A percentile compares a stretch with the other conserved stretches of the same genome.
phyloP scores from a whole-genome alignment of 1,139 yeast genomes.

The Saccharomyces hybrid region DNA sequence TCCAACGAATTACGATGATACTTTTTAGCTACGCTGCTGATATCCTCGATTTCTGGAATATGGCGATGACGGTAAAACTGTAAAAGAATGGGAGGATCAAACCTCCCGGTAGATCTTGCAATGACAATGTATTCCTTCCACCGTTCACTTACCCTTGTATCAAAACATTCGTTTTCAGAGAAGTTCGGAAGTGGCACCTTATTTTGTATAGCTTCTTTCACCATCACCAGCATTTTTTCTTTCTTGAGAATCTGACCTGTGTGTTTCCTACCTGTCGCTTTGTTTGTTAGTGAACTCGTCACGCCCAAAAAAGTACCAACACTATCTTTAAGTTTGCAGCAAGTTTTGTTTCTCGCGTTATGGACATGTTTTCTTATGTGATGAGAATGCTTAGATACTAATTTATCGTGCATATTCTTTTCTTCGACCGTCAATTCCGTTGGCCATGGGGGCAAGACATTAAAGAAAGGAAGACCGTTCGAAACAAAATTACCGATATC shows the following conservation, averaged over 20 bases:
- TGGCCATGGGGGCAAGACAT: background rate
- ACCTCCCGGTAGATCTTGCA: constrained; percentile 48
- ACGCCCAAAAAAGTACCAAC: background rate
- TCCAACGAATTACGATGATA: constrained; percentile 26
- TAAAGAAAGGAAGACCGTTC: background rate
- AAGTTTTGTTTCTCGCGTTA: background rate
- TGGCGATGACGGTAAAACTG: constrained; percentile 52
- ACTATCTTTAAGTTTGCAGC: background rate
- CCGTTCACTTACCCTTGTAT: constrained; percentile 50
- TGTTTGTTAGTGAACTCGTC: background rate
- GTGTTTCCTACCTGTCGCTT: background rate
- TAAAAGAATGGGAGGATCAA: constrained; percentile 43
- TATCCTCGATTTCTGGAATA: constrained; percentile 25
- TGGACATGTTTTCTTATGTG: background rate
- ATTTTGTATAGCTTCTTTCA: constrained; percentile 35
- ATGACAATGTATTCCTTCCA: constrained; percentile 74
- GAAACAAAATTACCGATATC: background rate
- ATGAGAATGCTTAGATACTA: background rate
- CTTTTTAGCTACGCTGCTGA: constrained; percentile 1
- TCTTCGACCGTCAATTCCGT: background rate
- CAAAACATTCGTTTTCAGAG: constrained; percentile 44
- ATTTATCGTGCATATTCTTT: background rate
- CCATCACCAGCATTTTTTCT: constrained; percentile 59
- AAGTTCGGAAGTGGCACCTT: constrained; percentile 29
- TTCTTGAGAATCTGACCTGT: constrained; percentile 56